Evolutionary conservation across 371 early-diverging fungal genomes (phyloP), one percentile per base, ranked within the genome.

Genomic region (Mycotypha africana): DNA sequence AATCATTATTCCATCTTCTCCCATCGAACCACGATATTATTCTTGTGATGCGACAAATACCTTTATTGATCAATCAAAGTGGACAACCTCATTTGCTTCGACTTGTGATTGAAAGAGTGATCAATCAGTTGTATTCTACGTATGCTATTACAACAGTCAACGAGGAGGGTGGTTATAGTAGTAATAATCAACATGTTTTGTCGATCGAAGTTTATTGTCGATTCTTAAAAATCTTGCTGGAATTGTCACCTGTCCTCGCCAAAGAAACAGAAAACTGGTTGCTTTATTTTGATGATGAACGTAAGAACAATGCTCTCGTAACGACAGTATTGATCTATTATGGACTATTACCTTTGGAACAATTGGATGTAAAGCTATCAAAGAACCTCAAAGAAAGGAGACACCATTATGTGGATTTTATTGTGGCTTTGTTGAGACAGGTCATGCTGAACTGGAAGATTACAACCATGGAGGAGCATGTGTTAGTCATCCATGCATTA

Each of bases 231-330:
- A 76, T 82, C 4, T 67, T 95, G 28, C 88, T 89, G 56, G 89
- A 91, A 38, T 47, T 81, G 30, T 92, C 93, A 1, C 70, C 70
- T 38, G 76, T 76, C 16, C 84, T 89, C 2, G 78, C 78, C 11
- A 86, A 86, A 61, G 96, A 97, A 58, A 82, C 93, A 25, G 74
- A 76, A 11, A 67, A 77, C 23, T 97, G 96, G 97, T 66, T 97
- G 16, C 69, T 92, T 16, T 93, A 90, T 68, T 76, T 91, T 0
- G 90, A 92, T 30, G 96, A 96, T 53, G 93, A 92, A 58, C 48
- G 92, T 48, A 92, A 94, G 62, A 86, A 81, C 52, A 85, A 90
- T 58, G 90, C 91, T 12, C 74, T 80, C 9, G 88, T 88, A 4
- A 83, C 88, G 5, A 70, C 85, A 9, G 80, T 87, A n/a, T 64